phyloP scores from a whole-genome alignment of 305 asterid species.

The Fraxinus latifolia region DNA sequence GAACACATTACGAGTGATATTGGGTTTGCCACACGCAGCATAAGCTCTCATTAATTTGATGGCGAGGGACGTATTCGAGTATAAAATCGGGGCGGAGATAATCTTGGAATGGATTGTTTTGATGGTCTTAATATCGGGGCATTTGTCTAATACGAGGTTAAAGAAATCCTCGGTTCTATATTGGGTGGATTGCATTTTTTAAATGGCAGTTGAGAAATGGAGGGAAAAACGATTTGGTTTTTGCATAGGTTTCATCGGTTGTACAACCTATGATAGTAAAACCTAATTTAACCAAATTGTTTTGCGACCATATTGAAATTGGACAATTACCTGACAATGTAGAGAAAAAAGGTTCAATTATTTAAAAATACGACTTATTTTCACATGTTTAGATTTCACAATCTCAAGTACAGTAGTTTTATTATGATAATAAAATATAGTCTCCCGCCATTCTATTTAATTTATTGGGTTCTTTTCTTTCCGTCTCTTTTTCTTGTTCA shows the following conservation, averaged over 20 bases:
- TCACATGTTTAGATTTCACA: background rate
- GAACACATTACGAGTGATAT: slow-evolving; percentile 55
- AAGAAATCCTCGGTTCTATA: slow-evolving; percentile 28
- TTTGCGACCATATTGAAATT: background rate
- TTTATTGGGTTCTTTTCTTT: no score
- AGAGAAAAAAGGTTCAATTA: background rate
- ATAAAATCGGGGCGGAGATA: slow-evolving; percentile 36
- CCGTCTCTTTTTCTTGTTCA: background rate
- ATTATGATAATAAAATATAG: background rate
- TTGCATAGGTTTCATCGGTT: slow-evolving; percentile 33
- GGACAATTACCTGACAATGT: background rate
- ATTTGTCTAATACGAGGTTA: slow-evolving; percentile 42
- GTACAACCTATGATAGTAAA: background rate
- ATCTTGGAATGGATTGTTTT: slow-evolving; percentile 52
- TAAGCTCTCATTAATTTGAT: slow-evolving; percentile 79
- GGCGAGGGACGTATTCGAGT: slow-evolving; percentile 45
- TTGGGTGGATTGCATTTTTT: slow-evolving; percentile 10
- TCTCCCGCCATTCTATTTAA: background rate
- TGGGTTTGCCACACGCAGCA: slow-evolving; percentile 50
- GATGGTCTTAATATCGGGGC: slow-evolving; percentile 53
- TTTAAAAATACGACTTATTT: background rate
- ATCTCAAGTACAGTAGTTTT: background rate
- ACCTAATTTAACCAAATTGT: background rate
- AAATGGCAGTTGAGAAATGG: slow-evolving; percentile 32
- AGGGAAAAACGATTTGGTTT: slow-evolving; percentile 33